Base-by-base conservation (phyloP, 805 yeast genomes). In the Cyberlindnera samutprakarnensis region DNA sequence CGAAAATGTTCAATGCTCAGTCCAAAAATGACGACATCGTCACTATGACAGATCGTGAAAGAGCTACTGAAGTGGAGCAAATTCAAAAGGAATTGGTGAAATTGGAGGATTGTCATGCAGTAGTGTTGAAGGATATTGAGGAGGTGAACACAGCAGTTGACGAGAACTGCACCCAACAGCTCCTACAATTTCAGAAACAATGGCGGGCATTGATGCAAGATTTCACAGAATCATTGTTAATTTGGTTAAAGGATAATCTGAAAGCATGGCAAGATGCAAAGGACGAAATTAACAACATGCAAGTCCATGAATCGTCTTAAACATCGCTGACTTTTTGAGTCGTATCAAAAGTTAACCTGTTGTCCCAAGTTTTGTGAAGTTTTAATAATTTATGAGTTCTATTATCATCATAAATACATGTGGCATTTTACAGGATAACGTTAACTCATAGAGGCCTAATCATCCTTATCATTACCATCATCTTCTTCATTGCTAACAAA, bases 231-330 rank as follows among this genome's bases (percentile, higher is more conserved):
- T 49, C 57, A 3, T 41, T 62, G 11, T 36, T 60, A 18, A 53
- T 54, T 16, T 64, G 62, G 59, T 44, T 62, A 9, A 47, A 34
- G 27, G 69, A 60, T 35, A 58, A 61, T 33, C 39, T 61, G 18
- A 45, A 47, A 14, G 57, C 63, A 11, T 63, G 68, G 68, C 53
- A 59, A 38, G 54, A 54, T 28, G 64, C 68, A 9, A 57, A 54
- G 33, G 17, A 18, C 6, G 49, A 39, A 13, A 41, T 49, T 30
- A 42, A 44, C 10, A 31, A 35, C 1, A 37, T 50, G 33, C n/a
- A n/a, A n/a, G n/a, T n/a, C n/a, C n/a, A n/a, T n/a, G n/a, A n/a
- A n/a, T n/a, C n/a, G n/a, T n/a, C n/a, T n/a, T n/a, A n/a, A n/a
- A n/a, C n/a, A n/a, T n/a, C n/a, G n/a, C n/a, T n/a, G n/a, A n/a